Evolutionary conservation across 768 basidiomycete genomes (phyloP).

Genomic region (Phanerochaete carnosa): DNA sequence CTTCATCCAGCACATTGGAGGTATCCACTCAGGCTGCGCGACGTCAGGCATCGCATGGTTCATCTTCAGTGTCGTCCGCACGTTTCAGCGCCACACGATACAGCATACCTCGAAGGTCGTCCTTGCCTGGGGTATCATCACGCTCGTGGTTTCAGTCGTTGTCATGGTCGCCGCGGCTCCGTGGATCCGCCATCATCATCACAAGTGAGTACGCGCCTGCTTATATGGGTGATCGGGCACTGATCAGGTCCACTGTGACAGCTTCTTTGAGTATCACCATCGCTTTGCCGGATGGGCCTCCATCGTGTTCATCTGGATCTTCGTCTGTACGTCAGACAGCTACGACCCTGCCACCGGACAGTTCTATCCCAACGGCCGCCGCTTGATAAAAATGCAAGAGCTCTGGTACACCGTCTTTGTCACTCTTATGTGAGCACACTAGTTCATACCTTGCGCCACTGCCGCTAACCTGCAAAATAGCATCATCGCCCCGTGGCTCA

Average conservation of each 20-base stretch:
- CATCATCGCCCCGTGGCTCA: conserved; percentile 71
- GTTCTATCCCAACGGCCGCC: conserved; percentile 29
- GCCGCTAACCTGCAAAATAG: conserved; percentile 28
- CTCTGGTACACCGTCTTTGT: conserved; percentile 76
- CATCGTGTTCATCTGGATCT: conserved; percentile 53
- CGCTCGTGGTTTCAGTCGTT: conserved; percentile 51
- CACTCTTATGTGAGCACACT: conserved; percentile 60
- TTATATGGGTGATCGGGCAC: not conserved
- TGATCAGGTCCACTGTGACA: conserved; percentile 22
- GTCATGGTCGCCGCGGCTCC: conserved; percentile 67
- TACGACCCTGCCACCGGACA: conserved; percentile 23
- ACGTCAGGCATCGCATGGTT: conserved; percentile 70
- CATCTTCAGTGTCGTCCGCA: conserved; percentile 56
- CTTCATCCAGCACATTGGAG: conserved; percentile 72
- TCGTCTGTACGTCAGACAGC: conserved; percentile 64
- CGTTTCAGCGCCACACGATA: conserved; percentile 45
- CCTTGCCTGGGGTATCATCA: conserved; percentile 50
- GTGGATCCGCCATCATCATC: conserved; percentile 76
- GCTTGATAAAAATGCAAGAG: conserved; percentile 63
- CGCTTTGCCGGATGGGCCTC: conserved; percentile 75
- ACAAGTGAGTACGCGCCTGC: conserved; percentile 51
- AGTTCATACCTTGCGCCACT: not conserved
- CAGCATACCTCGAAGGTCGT: conserved; percentile 56
- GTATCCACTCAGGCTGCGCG: conserved; percentile 77
- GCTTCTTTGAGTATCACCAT: conserved; percentile 78